Evolutionary conservation across 2,329 filamentous ascomycete species (phyloP).

Genomic region (Fusarium oxysporum): DNA sequence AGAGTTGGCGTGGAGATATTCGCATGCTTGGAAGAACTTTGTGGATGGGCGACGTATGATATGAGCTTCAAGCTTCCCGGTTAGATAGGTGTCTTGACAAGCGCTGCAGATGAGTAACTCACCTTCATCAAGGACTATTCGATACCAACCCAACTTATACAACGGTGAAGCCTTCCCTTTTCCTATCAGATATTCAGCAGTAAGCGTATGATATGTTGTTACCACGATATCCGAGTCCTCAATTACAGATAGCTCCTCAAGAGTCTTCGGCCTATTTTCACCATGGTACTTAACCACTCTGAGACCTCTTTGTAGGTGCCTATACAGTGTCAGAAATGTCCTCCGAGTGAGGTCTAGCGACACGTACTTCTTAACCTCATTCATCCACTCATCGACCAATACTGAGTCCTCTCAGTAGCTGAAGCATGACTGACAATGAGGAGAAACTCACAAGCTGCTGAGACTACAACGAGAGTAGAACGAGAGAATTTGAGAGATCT

Average conservation of each 20-base stretch:
- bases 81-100: accelerated
- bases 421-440: accelerated
- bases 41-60: constrained; percentile 58
- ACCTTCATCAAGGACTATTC: constrained; percentile 60
- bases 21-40: constrained; percentile 56
- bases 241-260: neutral
- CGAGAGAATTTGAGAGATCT: neutral
- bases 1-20: constrained; percentile 54
- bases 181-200: neutral
- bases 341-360: accelerated
- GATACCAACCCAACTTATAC: constrained; percentile 50
- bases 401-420: neutral
- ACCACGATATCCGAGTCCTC: constrained; percentile 8
- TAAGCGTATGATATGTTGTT: constrained; percentile 10
- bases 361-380: neutral
- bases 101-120: neutral
- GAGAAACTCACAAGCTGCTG: neutral
- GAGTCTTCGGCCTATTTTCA: neutral
- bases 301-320: neutral
- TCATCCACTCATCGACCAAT: constrained; percentile 17
- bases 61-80: constrained; percentile 52
- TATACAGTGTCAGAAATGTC: accelerated
- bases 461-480: neutral
- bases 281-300: constrained; percentile 8
- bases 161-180: constrained; percentile 2